phyloP scores from a whole-genome alignment of 2,329 filamentous ascomycete genomes.

The Fonsecaea pedrosoi region DNA sequence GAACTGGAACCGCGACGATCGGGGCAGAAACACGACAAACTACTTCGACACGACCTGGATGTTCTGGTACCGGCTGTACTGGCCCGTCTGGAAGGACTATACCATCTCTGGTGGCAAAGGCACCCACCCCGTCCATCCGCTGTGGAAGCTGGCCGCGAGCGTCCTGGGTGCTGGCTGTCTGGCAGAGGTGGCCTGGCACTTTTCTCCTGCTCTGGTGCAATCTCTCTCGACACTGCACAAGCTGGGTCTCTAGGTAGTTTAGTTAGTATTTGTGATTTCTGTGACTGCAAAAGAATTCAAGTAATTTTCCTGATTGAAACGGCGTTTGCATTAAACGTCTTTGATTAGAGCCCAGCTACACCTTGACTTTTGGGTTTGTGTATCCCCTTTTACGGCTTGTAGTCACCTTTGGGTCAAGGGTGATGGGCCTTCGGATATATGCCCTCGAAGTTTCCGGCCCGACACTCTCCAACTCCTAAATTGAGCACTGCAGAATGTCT shows the following conservation, averaged over 20 bases:
- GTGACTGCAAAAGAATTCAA: neutral
- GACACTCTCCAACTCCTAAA: neutral
- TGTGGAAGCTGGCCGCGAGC: slow-evolving; percentile 13
- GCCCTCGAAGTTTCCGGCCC: neutral
- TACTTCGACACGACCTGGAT: slow-evolving; percentile 46
- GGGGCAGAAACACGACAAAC: slow-evolving; percentile 57
- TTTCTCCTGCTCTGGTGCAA: neutral
- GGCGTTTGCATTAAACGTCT: neutral
- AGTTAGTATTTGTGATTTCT: neutral
- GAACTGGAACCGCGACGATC: slow-evolving; percentile 56
- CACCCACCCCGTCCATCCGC: slow-evolving; percentile 6
- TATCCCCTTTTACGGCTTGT: neutral
- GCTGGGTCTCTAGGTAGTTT: neutral
- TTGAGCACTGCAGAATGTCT: neutral
- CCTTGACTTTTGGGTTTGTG: neutral
- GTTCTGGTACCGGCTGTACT: slow-evolving; percentile 27
- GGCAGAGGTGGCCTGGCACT: neutral
- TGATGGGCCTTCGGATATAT: neutral
- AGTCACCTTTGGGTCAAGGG: neutral
- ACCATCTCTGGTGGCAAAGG: slow-evolving; percentile 13
- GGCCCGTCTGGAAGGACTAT: slow-evolving; percentile 27
- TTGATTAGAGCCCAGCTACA: neutral
- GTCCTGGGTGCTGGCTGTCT: neutral
- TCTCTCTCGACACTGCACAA: slow-evolving; percentile 40
- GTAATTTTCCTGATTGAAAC: neutral